Base-by-base conservation (phyloP, 345 rosid species). In the Isatis tinctoria region DNA sequence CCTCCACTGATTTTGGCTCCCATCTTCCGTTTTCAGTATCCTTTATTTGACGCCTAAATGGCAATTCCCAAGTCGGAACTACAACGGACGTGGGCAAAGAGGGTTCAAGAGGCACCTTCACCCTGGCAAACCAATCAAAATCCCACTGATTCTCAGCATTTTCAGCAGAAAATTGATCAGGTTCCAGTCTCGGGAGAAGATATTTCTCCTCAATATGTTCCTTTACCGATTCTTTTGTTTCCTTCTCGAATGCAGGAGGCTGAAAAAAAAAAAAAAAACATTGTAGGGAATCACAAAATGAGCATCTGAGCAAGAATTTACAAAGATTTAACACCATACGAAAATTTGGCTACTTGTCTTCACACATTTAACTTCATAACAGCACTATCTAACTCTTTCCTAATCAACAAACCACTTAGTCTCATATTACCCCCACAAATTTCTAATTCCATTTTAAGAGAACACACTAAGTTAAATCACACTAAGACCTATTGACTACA, bases 211-310 rank as follows among this genome's bases (percentile, higher is more conserved):
- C 92, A 67, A 91, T 84, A 80, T 90, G 90, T 58, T 86, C 85
- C 86, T 84, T 83, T 68, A 94, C 81, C 0, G 98, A 88, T 65
- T 90, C 93, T 27, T 72, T 79, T 14, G 95, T 90, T 76, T 91
- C 96, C 83, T 81, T 85, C n/a, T 87, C 80, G 76, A 94, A 94
- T 22, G 97, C 97, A 65, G 98, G 98, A 27, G 98, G 98, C 98
- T 94, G 87, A 78, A 24, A 78, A 77, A 81, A 53, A 67, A 78
- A 24, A 78, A 77, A 81, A 53, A 67, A 39, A 32, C 22, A 82
- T 1, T 32, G 16, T 20, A 35, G 12, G 6, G 12, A 54, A 60
- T 35, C 62, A 17, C 24, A 61, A 18, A 18, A 30, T 35, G 51
- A 62, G 60, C 1, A 18, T 30, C 4, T 27, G 27, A 39, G 52